phyloP scores from a whole-genome alignment of 2,329 filamentous ascomycete genomes.

The Fusarium chuoi region DNA sequence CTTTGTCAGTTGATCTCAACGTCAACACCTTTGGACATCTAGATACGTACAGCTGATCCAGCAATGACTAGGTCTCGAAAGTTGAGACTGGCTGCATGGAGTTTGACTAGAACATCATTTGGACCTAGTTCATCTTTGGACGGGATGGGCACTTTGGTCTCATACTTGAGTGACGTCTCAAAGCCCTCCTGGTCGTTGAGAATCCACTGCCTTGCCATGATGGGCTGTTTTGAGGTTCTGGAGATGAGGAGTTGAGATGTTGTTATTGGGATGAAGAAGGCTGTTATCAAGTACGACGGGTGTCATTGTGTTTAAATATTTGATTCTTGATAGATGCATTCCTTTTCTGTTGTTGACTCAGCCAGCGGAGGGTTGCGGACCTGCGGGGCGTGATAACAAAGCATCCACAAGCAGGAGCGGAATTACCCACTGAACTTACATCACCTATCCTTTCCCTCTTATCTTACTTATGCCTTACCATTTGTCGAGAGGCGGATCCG shows the following conservation, averaged over 20 bases:
- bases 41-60: slow-evolving; percentile 40
- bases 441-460: rapidly evolving
- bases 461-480: rapidly evolving
- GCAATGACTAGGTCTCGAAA: slow-evolving; percentile 60
- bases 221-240: rapidly evolving
- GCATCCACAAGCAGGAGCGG: neutral
- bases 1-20: neutral
- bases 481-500: rapidly evolving
- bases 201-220: slow-evolving; percentile 38
- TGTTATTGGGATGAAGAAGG: neutral
- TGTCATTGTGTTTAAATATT: neutral
- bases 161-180: slow-evolving; percentile 48
- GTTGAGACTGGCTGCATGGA: slow-evolving; percentile 60
- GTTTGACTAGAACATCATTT: slow-evolving; percentile 69
- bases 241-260: neutral
- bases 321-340: neutral
- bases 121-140: slow-evolving; percentile 56
- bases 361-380: neutral
- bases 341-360: neutral
- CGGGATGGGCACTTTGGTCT: slow-evolving; percentile 36
- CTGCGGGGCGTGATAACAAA: neutral
- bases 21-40: neutral
- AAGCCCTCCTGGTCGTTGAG: slow-evolving; percentile 47
- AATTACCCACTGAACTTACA: neutral
- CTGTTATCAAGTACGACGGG: rapidly evolving